Percentiles rank a stretch among this genome's conserved stretches.
Evolutionary conservation across 495 filamentous ascomycete species (phyloP).

Genomic region (Hypoxylon crocopeplum): DNA sequence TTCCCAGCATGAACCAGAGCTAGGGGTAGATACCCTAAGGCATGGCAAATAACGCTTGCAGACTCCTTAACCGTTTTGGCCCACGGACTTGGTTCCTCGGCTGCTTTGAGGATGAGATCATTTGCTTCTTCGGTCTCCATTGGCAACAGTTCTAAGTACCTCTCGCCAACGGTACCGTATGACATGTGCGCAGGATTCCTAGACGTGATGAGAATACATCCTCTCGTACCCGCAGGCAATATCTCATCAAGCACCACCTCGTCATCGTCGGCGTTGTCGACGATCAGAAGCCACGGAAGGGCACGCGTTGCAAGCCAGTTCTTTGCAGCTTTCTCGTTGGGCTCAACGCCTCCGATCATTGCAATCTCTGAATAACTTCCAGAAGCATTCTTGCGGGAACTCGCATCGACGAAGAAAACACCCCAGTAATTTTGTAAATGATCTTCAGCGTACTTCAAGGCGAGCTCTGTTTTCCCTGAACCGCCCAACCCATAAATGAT

Average conservation of each 20-base stretch:
- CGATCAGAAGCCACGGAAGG: slow-evolving; percentile 44
- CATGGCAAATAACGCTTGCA: slow-evolving; percentile 39
- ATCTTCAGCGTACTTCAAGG: slow-evolving; percentile 45
- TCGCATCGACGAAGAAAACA: slow-evolving; percentile 15
- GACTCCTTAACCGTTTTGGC: slow-evolving; percentile 7
- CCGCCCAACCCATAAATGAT: slow-evolving; percentile 47
- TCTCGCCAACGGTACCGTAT: slow-evolving; percentile 40
- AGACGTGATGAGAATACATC: slow-evolving; percentile 49
- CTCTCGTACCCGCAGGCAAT: not conserved
- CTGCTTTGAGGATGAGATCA: slow-evolving; percentile 50
- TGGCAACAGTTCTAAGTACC: slow-evolving; percentile 41
- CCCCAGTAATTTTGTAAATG: slow-evolving; percentile 37
- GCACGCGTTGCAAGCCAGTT: slow-evolving; percentile 37
- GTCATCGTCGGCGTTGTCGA: not conserved
- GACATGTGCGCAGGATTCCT: slow-evolving; percentile 40
- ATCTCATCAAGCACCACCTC: not conserved
- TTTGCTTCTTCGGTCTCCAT: slow-evolving; percentile 44
- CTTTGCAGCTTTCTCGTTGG: slow-evolving; percentile 39
- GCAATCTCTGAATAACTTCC: slow-evolving; percentile 5
- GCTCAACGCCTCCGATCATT: slow-evolving; percentile 11
- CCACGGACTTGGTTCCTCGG: slow-evolving; percentile 38
- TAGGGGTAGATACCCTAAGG: slow-evolving; percentile 45
- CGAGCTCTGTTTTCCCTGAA: slow-evolving; percentile 49
- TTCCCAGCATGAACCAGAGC: slow-evolving; percentile 51
- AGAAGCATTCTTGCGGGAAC: slow-evolving; percentile 1